A percentile compares a stretch with the other conserved stretches of the same genome.
These are phyloP conservation scores for Abelmoschus esculentus DNA, from an alignment of 345 rosid species.

Conservation along the genomic window DNA sequence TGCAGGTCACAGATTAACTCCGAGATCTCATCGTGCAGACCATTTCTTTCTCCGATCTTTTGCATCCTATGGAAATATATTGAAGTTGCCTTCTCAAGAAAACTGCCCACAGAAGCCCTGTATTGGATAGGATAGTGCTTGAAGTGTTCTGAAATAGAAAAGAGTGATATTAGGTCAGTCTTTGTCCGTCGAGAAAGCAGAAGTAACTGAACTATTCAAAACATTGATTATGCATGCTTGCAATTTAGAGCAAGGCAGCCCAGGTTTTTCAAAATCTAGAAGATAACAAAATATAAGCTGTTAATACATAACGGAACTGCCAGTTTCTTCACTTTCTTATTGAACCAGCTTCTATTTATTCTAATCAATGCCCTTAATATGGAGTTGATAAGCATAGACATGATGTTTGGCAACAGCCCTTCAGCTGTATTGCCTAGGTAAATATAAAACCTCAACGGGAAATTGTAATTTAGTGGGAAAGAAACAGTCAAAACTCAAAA, in stretches of 20 bases:
- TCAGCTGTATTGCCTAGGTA: neutral
- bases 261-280: neutral
- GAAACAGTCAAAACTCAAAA: neutral
- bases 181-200: neutral
- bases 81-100: slow-evolving; percentile 62
- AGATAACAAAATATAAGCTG: neutral
- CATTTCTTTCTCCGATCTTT: slow-evolving; percentile 48
- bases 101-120: slow-evolving; percentile 50
- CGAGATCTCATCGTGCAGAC: slow-evolving; percentile 57
- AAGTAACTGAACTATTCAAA: neutral
- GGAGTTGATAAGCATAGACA: neutral
- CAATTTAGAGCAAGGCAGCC: too few relatives aligned
- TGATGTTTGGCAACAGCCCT: neutral
- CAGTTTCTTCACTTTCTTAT: neutral
- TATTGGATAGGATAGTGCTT: slow-evolving; percentile 63
- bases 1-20: slow-evolving; percentile 78
- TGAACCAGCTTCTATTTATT: neutral
- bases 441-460: neutral
- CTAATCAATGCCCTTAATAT: neutral
- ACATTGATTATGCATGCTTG: neutral
- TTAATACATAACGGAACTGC: too few relatives aligned
- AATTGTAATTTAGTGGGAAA: neutral
- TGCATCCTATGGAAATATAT: slow-evolving; percentile 48
- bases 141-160: slow-evolving; percentile 57
- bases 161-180: slow-evolving; percentile 6